These are phyloP conservation scores for Solanum lycopersicoides DNA, from an alignment of 257 asterid genomes.

Conservation along the genomic window DNA sequence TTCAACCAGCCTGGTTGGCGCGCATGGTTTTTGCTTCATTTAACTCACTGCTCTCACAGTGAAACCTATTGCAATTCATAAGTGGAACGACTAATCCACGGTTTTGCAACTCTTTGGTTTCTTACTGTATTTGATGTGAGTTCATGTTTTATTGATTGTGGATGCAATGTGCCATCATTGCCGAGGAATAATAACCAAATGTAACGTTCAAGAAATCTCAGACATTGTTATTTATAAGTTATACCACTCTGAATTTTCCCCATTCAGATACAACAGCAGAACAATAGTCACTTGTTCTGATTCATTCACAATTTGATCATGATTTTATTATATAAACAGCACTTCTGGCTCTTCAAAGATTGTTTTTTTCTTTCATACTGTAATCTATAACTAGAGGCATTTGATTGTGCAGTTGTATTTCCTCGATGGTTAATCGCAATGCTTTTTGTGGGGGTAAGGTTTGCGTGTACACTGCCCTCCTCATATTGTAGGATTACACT, in stretches of 20 bases:
- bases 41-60: neutral
- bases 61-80: neutral
- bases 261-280: neutral
- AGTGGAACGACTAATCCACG: neutral
- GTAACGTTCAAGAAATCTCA: neutral
- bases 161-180: neutral
- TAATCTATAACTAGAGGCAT: neutral
- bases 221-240: neutral
- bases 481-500: neutral
- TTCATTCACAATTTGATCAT: neutral
- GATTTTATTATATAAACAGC: neutral
- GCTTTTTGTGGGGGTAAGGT: neutral
- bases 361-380: neutral
- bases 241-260: neutral
- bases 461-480: neutral
- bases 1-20: neutral
- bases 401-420: neutral
- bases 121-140: neutral
- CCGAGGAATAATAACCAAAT: neutral
- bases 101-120: neutral
- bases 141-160: neutral
- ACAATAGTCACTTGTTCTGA: neutral
- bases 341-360: neutral
- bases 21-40: neutral
- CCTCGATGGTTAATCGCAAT: neutral